These are phyloP conservation scores for Alternaria alternata DNA, from an alignment of 2,329 filamentous ascomycete species.

Conservation along the genomic window DNA sequence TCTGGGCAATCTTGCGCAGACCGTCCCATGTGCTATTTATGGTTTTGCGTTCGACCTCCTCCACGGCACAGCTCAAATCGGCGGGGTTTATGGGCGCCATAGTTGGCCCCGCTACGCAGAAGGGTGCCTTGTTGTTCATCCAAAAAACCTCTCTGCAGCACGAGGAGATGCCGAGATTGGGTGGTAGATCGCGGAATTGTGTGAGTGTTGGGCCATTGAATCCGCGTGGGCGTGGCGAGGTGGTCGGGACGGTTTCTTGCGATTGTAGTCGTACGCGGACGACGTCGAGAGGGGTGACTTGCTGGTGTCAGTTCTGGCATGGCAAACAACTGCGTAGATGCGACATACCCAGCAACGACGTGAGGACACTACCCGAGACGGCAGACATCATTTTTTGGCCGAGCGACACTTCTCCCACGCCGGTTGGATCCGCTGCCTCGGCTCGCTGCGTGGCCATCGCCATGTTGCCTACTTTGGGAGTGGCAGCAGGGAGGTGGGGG, in stretches of 20 bases:
- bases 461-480: slow-evolving; percentile 32
- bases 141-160: slow-evolving; percentile 99
- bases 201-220: slow-evolving; percentile 43
- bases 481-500: slow-evolving; percentile 24
- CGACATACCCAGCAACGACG: slow-evolving; percentile 71
- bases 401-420: slow-evolving; percentile 74
- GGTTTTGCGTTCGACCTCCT: slow-evolving; percentile 82
- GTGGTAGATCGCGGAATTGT: slow-evolving; percentile 73
- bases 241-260: slow-evolving; percentile 65
- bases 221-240: slow-evolving; percentile 58
- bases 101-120: slow-evolving; percentile 76
- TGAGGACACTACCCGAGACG: slow-evolving; percentile 87
- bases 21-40: slow-evolving; percentile 94
- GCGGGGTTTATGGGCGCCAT: slow-evolving; percentile 54
- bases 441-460: slow-evolving; percentile 42
- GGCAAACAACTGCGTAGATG: neutral
- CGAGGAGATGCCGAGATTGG: slow-evolving; percentile 88
- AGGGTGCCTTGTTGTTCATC: slow-evolving; percentile 82
- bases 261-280: slow-evolving; percentile 95
- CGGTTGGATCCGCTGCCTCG: slow-evolving; percentile 53
- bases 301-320: slow-evolving; percentile 14
- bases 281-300: slow-evolving; percentile 91
- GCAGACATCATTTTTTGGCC: slow-evolving; percentile 95
- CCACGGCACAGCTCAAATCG: slow-evolving; percentile 75
- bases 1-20: slow-evolving; percentile 89